These are phyloP conservation scores for Linnemannia zychae DNA, from an alignment of 192 early-diverging fungal species.

Conservation along the genomic window DNA sequence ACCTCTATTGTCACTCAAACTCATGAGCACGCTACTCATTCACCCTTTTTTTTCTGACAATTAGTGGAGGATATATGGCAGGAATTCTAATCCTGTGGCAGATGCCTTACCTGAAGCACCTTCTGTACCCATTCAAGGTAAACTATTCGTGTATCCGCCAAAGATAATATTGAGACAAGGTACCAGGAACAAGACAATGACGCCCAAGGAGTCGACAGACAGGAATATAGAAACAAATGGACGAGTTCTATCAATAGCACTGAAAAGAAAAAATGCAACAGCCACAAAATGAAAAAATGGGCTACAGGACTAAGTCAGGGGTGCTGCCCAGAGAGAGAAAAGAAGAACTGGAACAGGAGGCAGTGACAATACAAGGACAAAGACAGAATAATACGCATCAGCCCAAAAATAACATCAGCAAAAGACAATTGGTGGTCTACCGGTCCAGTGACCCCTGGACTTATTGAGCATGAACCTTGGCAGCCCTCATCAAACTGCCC, in stretches of 20 bases:
- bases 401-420: neutral
- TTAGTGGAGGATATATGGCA: constrained; percentile 75
- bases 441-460: constrained; percentile 8
- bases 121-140: constrained; percentile 96
- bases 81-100: constrained; percentile 88
- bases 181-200: neutral
- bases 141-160: neutral
- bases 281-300: neutral
- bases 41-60: constrained; percentile 2
- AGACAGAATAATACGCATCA: neutral
- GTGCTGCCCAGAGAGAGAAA: neutral
- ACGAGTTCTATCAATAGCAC: neutral
- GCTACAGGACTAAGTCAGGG: neutral
- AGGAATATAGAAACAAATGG: neutral
- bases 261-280: neutral
- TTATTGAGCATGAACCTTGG: neutral
- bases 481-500: neutral
- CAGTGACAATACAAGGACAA: neutral
- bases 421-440: neutral
- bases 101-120: constrained; percentile 84
- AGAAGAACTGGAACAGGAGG: neutral
- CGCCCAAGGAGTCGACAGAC: neutral
- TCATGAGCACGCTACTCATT: constrained; percentile 1
- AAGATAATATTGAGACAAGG: neutral
- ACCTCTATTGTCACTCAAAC: constrained; percentile 54